Evolutionary conservation across 164 flowering plant species (phyloP).

Genomic region (grape (Vitis vinifera)): ASM3070453v1 NC_081806.1:408001-408500

Average conservation of each 20-base stretch:
- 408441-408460: slow-evolving; percentile 16
- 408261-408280: background rate
- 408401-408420: slow-evolving; percentile 9
- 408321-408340: slow-evolving; percentile 30
- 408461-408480: slow-evolving; percentile 14
- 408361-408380: slow-evolving; percentile 27
- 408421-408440: slow-evolving; percentile 16
- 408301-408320: slow-evolving; percentile 30
- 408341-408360: slow-evolving; percentile 38
- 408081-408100: background rate
- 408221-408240: background rate
- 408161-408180: background rate
- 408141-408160: background rate
- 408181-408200: background rate
- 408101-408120: background rate
- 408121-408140: slow-evolving; percentile 2
- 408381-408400: slow-evolving; percentile 23
- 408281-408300: slow-evolving; percentile 42
- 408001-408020: slow-evolving; percentile 56
- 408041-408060: slow-evolving; percentile 21
- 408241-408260: background rate
- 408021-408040: slow-evolving; percentile 39
- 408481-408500: background rate
- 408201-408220: background rate
- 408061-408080: slow-evolving; percentile 24